These are phyloP conservation scores for Wickerhamiella azymoides DNA, from an alignment of 805 yeast species.

Conservation along the genomic window DNA sequence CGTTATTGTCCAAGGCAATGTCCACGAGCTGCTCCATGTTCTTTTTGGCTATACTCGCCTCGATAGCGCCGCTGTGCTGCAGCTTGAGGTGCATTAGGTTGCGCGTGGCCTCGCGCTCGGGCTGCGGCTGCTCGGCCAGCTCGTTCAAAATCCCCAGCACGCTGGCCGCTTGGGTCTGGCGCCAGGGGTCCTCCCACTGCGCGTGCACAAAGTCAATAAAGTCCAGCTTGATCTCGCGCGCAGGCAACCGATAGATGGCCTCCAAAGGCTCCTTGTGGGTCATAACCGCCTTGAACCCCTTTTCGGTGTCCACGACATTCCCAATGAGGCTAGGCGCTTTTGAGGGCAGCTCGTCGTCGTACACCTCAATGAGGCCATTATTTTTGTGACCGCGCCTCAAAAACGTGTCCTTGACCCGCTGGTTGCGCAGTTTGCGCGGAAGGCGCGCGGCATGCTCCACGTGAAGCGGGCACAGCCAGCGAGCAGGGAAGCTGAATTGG, in stretches of 20 bases:
- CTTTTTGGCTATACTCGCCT: slow-evolving; percentile 20
- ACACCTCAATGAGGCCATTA: slow-evolving; percentile 47
- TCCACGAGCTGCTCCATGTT: slow-evolving; percentile 21
- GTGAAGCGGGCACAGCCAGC: slow-evolving; percentile 91
- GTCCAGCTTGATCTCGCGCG: slow-evolving; percentile 52
- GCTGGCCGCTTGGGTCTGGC: slow-evolving; percentile 23
- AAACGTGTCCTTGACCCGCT: slow-evolving; percentile 42
- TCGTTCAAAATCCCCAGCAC: slow-evolving; percentile 28
- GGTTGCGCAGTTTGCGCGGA: slow-evolving; percentile 23
- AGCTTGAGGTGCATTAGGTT: slow-evolving; percentile 27
- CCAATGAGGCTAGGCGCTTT: slow-evolving; percentile 1
- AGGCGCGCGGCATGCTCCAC: slow-evolving; percentile 28
- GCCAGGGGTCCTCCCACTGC: slow-evolving; percentile 24
- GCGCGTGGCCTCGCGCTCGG: slow-evolving; percentile 23
- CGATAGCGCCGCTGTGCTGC: slow-evolving; percentile 23
- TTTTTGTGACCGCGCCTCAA: slow-evolving; percentile 38
- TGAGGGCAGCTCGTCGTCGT: slow-evolving; percentile 18
- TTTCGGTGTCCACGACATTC: not conserved
- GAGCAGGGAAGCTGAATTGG: slow-evolving; percentile 51
- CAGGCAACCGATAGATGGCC: slow-evolving; percentile 52
- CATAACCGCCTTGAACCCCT: slow-evolving; percentile 4
- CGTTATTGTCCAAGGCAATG: slow-evolving; percentile 33
- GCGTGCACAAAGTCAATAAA: slow-evolving; percentile 42
- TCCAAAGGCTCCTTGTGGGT: not conserved
- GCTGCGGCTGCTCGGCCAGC: slow-evolving; percentile 18